phyloP scores from a whole-genome alignment of 305 asterid species.

The Ilex paraguariensis region DNA sequence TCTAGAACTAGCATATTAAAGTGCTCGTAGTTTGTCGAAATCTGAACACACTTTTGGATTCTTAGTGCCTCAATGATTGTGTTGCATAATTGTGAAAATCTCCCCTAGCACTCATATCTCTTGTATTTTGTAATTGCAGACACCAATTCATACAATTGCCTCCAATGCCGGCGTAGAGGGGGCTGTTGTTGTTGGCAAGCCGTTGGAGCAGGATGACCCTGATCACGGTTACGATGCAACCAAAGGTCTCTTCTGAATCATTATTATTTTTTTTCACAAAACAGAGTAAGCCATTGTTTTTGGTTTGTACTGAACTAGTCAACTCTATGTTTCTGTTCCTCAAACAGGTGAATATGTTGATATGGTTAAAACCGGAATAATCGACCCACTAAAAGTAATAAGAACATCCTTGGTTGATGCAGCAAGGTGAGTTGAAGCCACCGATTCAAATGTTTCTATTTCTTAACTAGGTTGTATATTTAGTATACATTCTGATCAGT shows the following conservation, averaged over 20 bases:
- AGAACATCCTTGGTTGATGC: constrained; percentile 91
- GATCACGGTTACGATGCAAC: constrained; percentile 94
- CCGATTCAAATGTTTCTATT: background rate
- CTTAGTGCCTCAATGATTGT: too few species aligned
- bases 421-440: constrained; percentile 48
- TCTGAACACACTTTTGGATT: too few species aligned
- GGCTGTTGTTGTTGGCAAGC: constrained; percentile 81
- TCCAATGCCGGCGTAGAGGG: constrained; percentile 91
- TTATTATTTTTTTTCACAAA: background rate
- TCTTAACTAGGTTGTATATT: too few species aligned
- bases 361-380: constrained; percentile 77
- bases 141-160: constrained; percentile 78
- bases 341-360: constrained; percentile 72
- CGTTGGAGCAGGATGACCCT: constrained; percentile 69
- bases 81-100: too few species aligned
- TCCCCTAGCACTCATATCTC: too few species aligned
- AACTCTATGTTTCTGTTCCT: background rate
- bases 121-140: constrained; percentile 33
- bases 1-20: background rate
- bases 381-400: constrained; percentile 76
- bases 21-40: background rate
- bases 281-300: background rate
- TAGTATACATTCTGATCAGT: constrained; percentile 1
- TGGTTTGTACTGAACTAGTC: background rate
- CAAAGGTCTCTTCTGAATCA: constrained; percentile 35